Evolutionary conservation across 225 moss, liverwort and hornwort genomes (phyloP).

Genomic region (Rhytidiadelphus loreus): DNA sequence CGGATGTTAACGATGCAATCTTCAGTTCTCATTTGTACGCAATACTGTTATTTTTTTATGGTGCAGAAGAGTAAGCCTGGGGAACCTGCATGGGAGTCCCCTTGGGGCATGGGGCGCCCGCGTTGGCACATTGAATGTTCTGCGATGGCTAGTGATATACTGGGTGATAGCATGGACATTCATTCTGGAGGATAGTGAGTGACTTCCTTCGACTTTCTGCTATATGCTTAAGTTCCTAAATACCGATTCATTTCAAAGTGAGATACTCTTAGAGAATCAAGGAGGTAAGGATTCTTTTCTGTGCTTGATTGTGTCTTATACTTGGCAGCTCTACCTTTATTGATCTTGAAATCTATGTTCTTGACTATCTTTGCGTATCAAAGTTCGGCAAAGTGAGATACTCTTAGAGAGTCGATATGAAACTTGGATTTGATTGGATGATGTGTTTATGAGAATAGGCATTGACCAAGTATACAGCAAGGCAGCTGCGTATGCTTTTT

Average conservation of each 20-base stretch:
- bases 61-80: conserved; percentile 79
- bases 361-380: not conserved
- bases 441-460: conserved; percentile 41
- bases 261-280: no score
- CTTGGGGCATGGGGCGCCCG: conserved; percentile 90
- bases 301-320: not conserved
- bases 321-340: not conserved
- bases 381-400: not conserved
- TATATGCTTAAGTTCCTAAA: not conserved
- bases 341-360: not conserved
- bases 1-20: not conserved
- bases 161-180: conserved; percentile 73
- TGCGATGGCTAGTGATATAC: conserved; percentile 90
- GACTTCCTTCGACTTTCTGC: not conserved
- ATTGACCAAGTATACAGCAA: conserved; percentile 55
- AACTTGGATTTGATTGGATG: not conserved
- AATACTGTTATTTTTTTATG: not conserved
- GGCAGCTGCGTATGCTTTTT: conserved; percentile 87
- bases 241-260: not conserved
- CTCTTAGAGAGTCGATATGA: not conserved
- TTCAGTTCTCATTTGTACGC: not conserved
- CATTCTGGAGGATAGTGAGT: conserved; percentile 99
- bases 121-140: conserved; percentile 99
- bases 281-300: conserved; percentile 28
- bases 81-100: conserved; percentile 87